These are phyloP conservation scores for Deinandra increscens DNA, from an alignment of 129 eudicot genomes.

Conservation along the genomic window DNA sequence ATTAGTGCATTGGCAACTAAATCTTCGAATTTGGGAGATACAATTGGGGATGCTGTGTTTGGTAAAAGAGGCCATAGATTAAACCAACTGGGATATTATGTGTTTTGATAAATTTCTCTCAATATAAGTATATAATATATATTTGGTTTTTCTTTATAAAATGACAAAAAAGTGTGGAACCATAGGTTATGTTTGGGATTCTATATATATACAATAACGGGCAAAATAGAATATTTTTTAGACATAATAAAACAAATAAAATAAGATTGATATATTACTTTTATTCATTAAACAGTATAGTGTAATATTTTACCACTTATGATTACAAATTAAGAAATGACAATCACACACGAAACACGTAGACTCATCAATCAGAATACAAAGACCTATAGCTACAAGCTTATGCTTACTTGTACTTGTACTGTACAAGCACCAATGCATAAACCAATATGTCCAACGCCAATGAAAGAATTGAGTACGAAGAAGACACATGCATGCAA, in stretches of 20 bases:
- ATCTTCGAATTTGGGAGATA: too few species aligned
- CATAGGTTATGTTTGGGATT: too few species aligned
- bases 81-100: too few species aligned
- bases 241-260: background rate
- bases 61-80: too few species aligned
- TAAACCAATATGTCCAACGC: conserved; percentile 16
- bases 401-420: conserved; percentile 23
- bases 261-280: background rate
- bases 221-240: background rate
- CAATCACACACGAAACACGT: conserved; percentile 1
- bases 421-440: conserved; percentile 31
- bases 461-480: conserved; percentile 28
- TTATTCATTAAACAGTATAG: conserved; percentile 20
- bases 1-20: too few species aligned
- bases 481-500: conserved; percentile 17
- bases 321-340: conserved; percentile 2
- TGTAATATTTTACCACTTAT: conserved; percentile 14
- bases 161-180: too few species aligned
- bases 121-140: too few species aligned
- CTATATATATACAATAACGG: too few species aligned
- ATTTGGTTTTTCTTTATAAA: too few species aligned
- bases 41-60: too few species aligned
- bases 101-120: too few species aligned
- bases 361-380: conserved; percentile 13
- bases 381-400: conserved; percentile 12